Evolutionary conservation across 176 grass and related monocot genomes (phyloP).

Genomic region (Musa acuminata): DNA sequence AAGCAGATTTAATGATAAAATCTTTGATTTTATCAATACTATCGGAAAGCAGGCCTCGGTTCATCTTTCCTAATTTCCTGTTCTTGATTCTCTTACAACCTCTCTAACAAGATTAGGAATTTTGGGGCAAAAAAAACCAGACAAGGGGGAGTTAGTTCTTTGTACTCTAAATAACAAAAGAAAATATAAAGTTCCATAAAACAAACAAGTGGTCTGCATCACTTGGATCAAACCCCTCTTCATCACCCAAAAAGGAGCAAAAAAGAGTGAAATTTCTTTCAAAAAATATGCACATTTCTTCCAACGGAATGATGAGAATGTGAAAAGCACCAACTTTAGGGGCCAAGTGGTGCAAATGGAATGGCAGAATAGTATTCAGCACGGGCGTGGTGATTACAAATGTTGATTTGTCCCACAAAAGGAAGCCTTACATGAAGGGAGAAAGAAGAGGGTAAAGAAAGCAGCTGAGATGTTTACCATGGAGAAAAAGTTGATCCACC

Average conservation of each 20-base stretch:
- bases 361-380: too few species aligned
- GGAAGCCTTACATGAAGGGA: neutral
- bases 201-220: too few species aligned
- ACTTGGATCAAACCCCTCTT: neutral
- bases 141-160: too few species aligned
- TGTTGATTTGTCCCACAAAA: neutral
- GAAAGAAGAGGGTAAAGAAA: neutral
- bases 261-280: neutral
- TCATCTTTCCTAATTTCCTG: neutral
- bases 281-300: neutral
- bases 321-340: too few species aligned
- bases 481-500: constrained; percentile 99
- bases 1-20: too few species aligned
- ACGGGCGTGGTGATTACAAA: neutral
- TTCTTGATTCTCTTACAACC: neutral
- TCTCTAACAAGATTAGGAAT: too few species aligned
- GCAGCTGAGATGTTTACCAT: constrained; percentile 39
- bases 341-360: too few species aligned
- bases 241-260: neutral
- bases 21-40: too few species aligned
- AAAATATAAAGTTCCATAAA: too few species aligned
- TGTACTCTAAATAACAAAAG: too few species aligned
- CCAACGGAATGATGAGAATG: neutral
- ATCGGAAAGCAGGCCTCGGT: too few species aligned
- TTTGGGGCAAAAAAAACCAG: too few species aligned